Conservation (phyloP, 2,329 filamentous ascomycete genomes). For the Aspergillus sp. region DNA sequence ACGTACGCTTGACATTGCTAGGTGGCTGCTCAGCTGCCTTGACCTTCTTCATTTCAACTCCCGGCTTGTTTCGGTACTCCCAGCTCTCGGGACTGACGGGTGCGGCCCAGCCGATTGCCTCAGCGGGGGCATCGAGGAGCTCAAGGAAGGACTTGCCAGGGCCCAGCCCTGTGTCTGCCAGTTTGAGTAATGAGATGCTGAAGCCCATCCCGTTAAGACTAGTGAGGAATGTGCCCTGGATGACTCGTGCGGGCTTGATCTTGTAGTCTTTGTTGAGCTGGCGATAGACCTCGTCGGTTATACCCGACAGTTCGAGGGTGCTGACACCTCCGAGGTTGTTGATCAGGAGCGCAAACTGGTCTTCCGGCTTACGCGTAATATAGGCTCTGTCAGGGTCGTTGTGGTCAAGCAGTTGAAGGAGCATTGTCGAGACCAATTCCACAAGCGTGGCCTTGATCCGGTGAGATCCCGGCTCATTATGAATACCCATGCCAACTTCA, state of each 20-base stretch:
- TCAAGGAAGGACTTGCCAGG: conserved; percentile 59
- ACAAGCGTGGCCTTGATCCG: conserved; percentile 51
- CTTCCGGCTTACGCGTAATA: conserved; percentile 55
- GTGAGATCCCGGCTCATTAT: conserved; percentile 62
- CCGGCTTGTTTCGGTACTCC: conserved; percentile 46
- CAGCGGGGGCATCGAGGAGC: conserved; percentile 65
- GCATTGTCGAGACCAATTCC: conserved; percentile 59
- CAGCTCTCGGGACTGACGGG: conserved; percentile 61
- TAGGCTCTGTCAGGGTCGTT: conserved; percentile 65
- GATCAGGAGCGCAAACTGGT: conserved; percentile 63
- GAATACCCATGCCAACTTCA: conserved; percentile 72
- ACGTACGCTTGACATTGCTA: conserved; percentile 54
- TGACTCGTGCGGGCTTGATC: conserved; percentile 61
- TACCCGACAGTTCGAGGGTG: conserved; percentile 65
- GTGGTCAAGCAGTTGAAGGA: conserved; percentile 62
- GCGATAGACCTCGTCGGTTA: conserved; percentile 64
- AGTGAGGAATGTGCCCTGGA: conserved; percentile 70
- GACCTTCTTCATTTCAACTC: conserved; percentile 42
- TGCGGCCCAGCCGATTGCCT: conserved; percentile 67
- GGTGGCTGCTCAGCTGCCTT: conserved; percentile 47
- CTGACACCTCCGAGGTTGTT: conserved; percentile 71
- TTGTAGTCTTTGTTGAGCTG: conserved; percentile 60
- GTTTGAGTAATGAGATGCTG: conserved; percentile 65
- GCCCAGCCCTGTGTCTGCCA: conserved; percentile 59
- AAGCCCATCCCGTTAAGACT: conserved; percentile 71